Base-by-base conservation (phyloP, 768 basidiomycete species). In the Phlebiopsis flavidoalba region DNA sequence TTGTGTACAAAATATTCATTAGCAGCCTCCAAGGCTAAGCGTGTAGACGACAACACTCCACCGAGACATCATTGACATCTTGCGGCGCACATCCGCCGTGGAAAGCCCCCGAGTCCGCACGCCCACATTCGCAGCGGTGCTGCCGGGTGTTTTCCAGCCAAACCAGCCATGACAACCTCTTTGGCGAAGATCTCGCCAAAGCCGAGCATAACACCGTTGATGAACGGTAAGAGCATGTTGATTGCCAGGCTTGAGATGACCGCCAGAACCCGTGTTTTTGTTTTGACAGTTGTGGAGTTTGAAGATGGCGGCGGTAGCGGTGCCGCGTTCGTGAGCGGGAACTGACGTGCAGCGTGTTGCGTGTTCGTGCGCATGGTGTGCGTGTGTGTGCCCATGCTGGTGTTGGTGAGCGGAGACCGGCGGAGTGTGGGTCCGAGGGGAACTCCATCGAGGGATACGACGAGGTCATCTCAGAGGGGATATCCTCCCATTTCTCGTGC, bases 151-250 rank as follows among this genome's bases (percentile, higher is more conserved):
- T 64, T 71, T 74, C 77, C 77, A 80, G 40, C 79, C 79, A 46
- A 80, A 69, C 80, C 80, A 80, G 7, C 73, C 70, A 89, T 73
- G 17, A 91, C 71, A n/a, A 90, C 79, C 49, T 88, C 83, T 73
- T 89, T 89, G 37, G 89, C 93, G 70, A 95, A 93, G 53, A 96
- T 89, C 73, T 96, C 94, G 45, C 93, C 93, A 69, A 95, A 95
- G n/a, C 93, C 93, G 54, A 95, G 84, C 93, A 96, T 96, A 60
- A 96, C 90, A 19, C 93, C 94, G 64, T 95, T 96, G 8, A 96
- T 82, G 72, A 96, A 96, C 0, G 93, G 93, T 43, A 96, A 79
- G 0, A 90, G 70, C 63, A 96, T 71, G 71, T 96, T 95, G 70
- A 96, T 90, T 26, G 89, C 88, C 63, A 94, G 71, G 22, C 89